Percentiles rank a stretch among this genome's conserved stretches.
Conservation (phyloP, 495 filamentous ascomycete species). For the Coniosporium apollinis region DNA sequence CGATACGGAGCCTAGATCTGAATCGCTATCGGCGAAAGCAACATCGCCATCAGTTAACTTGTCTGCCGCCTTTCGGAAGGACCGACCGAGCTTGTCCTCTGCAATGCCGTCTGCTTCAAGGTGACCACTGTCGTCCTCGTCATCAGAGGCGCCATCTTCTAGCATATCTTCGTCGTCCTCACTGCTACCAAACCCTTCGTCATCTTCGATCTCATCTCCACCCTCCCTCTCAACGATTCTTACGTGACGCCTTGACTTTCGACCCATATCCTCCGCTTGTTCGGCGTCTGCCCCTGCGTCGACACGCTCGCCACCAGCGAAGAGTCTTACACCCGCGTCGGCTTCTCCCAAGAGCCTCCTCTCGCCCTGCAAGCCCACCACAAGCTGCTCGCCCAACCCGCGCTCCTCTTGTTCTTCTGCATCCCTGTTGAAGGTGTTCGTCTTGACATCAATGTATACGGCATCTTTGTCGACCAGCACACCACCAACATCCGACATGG, state of each 20-base stretch:
- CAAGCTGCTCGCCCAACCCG: slow-evolving; percentile 82
- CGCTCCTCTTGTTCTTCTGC: slow-evolving; percentile 45
- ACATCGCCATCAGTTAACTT: slow-evolving; percentile 43
- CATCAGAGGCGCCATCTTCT: slow-evolving; percentile 37
- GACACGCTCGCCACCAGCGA: slow-evolving; percentile 57
- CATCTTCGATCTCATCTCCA: slow-evolving; percentile 29
- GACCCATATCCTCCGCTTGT: slow-evolving; percentile 33
- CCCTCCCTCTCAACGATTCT: slow-evolving; percentile 41
- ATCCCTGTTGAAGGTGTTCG: slow-evolving; percentile 60
- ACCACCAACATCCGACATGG: slow-evolving; percentile 94
- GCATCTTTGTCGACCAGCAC: slow-evolving; percentile 70
- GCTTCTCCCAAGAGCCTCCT: slow-evolving; percentile 66
- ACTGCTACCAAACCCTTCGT: slow-evolving; percentile 21
- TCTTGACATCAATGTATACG: slow-evolving; percentile 63
- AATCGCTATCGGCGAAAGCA: slow-evolving; percentile 91
- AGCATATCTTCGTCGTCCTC: slow-evolving; percentile 36
- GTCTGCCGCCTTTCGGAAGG: slow-evolving; percentile 32
- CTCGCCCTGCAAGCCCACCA: slow-evolving; percentile 75
- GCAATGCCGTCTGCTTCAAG: slow-evolving; percentile 25
- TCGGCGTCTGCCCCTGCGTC: slow-evolving; percentile 34
- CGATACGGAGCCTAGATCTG: slow-evolving; percentile 84
- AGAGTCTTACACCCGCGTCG: slow-evolving; percentile 65
- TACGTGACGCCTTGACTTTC: slow-evolving; percentile 51
- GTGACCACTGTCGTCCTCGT: slow-evolving; percentile 33
- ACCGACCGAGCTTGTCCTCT: slow-evolving; percentile 24